A percentile compares a stretch with the other conserved stretches of the same genome.
Conservation (phyloP, 257 asterid genomes). For the Solanum medicagineum region DNA sequence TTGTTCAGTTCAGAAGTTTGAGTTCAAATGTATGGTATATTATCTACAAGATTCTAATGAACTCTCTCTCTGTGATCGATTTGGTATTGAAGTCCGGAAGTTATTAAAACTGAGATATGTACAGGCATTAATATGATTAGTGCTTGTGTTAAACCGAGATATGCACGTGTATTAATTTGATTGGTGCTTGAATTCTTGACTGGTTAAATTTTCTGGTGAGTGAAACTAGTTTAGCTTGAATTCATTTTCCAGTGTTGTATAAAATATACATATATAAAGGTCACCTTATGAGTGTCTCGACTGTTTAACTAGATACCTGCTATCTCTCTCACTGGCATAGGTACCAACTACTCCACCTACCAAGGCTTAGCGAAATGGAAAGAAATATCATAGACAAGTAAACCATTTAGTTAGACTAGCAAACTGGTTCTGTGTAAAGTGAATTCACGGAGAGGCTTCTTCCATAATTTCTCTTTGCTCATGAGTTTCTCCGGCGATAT, state of each 20-base stretch:
- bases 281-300: background rate
- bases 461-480: background rate
- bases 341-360: background rate
- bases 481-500: background rate
- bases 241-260: background rate
- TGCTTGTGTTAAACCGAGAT: background rate
- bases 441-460: background rate
- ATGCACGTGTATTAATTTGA: background rate
- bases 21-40: background rate
- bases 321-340: background rate
- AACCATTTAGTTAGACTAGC: background rate
- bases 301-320: background rate
- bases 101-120: background rate
- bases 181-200: background rate
- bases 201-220: background rate
- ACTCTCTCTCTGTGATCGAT: background rate
- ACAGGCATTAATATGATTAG: accelerated
- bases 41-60: background rate
- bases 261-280: background rate
- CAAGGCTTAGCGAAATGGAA: background rate
- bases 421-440: background rate
- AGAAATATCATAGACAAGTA: background rate
- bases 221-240: background rate
- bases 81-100: background rate
- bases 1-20: background rate